phyloP scores from a whole-genome alignment of 345 rosid species.

The Chamaenerion angustifolium region DNA sequence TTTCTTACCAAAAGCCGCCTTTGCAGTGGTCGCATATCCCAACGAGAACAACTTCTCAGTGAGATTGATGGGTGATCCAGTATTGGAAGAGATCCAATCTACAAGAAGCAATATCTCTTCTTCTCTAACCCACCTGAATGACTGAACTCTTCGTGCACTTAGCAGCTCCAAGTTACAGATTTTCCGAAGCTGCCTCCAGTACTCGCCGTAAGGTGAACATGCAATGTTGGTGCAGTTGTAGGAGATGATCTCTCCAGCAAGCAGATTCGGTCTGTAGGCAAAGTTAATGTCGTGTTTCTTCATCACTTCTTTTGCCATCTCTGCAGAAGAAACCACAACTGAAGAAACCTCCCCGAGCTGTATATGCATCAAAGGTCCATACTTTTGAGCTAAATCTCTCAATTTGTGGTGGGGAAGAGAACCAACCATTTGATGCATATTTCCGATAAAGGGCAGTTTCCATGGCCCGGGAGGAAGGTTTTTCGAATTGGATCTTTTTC shows the following conservation, averaged over 20 bases:
- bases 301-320: no score
- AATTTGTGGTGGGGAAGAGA: constrained; percentile 5
- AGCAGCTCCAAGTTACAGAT: background rate
- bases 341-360: constrained; percentile 9
- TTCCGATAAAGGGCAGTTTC: constrained; percentile 5
- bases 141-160: background rate
- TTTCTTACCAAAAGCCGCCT: constrained; percentile 8
- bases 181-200: background rate
- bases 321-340: no score
- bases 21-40: background rate
- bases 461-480: constrained; percentile 5
- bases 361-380: constrained; percentile 12
- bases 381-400: constrained; percentile 7
- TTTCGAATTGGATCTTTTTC: background rate
- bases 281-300: no score
- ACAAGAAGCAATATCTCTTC: constrained; percentile 6
- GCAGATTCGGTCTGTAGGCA: no score
- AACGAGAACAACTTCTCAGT: constrained; percentile 8
- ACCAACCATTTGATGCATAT: constrained; percentile 4
- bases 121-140: constrained; percentile 3
- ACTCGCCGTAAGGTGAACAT: background rate
- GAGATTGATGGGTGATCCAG: constrained; percentile 4
- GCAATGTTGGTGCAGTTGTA: constrained; percentile 7
- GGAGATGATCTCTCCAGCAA: constrained; percentile 4
- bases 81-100: background rate